Evolutionary conservation across 805 yeast species (phyloP).

Genomic region (Candida multigemmis): DNA sequence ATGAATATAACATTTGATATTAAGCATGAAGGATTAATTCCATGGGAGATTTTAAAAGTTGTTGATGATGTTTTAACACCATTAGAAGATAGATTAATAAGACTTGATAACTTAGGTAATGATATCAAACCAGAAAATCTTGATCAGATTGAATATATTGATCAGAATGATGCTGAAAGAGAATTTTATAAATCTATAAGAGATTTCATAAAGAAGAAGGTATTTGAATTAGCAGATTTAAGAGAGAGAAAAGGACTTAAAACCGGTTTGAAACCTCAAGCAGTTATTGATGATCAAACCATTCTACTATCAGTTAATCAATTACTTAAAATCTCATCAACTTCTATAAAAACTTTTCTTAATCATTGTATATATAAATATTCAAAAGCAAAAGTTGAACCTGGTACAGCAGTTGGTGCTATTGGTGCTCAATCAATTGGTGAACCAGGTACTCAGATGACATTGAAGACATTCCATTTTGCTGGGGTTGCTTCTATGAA

Average conservation of each 20-base stretch:
- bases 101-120: slow-evolving; percentile 70
- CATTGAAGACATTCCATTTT: slow-evolving; percentile 86
- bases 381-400: slow-evolving; percentile 86
- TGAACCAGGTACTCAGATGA: slow-evolving; percentile 99
- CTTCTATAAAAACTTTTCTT: slow-evolving; percentile 56
- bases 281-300: slow-evolving; percentile 25
- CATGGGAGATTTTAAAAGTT: slow-evolving; percentile 55
- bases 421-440: slow-evolving; percentile 99
- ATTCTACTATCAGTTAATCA: slow-evolving; percentile 46
- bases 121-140: slow-evolving; percentile 33
- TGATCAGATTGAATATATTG: slow-evolving; percentile 56
- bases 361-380: slow-evolving; percentile 74
- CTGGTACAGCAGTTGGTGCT: slow-evolving; percentile 99
- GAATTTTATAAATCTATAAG: slow-evolving; percentile 72
- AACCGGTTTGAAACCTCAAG: slow-evolving; percentile 30
- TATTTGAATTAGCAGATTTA: slow-evolving; percentile 43
- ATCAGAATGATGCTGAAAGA: slow-evolving; percentile 82
- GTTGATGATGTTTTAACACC: slow-evolving; percentile 53
- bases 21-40: slow-evolving; percentile 48
- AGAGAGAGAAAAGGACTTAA: slow-evolving; percentile 47
- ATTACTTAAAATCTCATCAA: slow-evolving; percentile 55
- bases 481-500: slow-evolving; percentile 99
- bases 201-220: slow-evolving; percentile 51
- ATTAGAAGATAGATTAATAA: slow-evolving; percentile 45
- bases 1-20: slow-evolving; percentile 58